Percentiles rank a stretch among this genome's conserved stretches.
phyloP scores from a whole-genome alignment of 768 basidiomycete species.

The Hydnomerulius pinastri region DNA sequence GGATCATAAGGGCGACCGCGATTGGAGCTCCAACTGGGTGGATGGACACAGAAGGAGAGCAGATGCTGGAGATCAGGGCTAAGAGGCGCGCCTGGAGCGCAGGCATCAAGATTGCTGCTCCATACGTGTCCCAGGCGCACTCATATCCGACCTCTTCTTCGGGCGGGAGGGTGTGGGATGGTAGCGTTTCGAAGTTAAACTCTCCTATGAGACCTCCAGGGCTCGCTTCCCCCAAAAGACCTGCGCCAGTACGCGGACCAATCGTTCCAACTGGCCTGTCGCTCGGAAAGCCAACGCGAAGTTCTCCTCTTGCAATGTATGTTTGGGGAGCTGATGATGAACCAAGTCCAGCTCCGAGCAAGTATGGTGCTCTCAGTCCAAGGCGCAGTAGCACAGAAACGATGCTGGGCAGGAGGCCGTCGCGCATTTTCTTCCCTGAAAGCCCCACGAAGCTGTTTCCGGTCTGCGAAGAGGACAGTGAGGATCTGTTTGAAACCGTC shows the following conservation, averaged over 20 bases:
- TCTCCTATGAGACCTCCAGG: conserved; percentile 22
- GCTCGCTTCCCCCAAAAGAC: conserved; percentile 6
- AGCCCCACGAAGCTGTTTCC: conserved; percentile 27
- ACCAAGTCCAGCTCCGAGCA: conserved; percentile 20
- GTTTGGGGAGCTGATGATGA: conserved; percentile 43
- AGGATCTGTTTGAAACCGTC: conserved; percentile 34
- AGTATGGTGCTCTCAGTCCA: conserved; percentile 19
- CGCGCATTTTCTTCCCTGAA: conserved; percentile 19
- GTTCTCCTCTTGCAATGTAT: conserved; percentile 50
- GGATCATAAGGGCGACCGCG: conserved; percentile 35
- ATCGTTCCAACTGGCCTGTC: conserved; percentile 41
- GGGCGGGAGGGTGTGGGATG: conserved; percentile 19
- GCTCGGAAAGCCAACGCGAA: conserved; percentile 49
- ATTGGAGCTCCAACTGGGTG: conserved; percentile 25
- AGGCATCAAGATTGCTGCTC: conserved; percentile 42
- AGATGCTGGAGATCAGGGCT: conserved; percentile 55
- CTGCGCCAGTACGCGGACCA: conserved; percentile 11
- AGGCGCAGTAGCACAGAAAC: conserved; percentile 15
- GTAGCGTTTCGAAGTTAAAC: neutral
- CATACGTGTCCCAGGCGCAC: conserved; percentile 9
- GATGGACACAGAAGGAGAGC: conserved; percentile 28
- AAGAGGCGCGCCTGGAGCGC: conserved; percentile 70
- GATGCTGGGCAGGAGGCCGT: conserved; percentile 13
- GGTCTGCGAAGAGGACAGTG: conserved; percentile 31
- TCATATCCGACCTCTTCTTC: conserved; percentile 1